Base-by-base conservation (phyloP, 495 filamentous ascomycete genomes). In the Lineolata rhizophorae region DNA sequence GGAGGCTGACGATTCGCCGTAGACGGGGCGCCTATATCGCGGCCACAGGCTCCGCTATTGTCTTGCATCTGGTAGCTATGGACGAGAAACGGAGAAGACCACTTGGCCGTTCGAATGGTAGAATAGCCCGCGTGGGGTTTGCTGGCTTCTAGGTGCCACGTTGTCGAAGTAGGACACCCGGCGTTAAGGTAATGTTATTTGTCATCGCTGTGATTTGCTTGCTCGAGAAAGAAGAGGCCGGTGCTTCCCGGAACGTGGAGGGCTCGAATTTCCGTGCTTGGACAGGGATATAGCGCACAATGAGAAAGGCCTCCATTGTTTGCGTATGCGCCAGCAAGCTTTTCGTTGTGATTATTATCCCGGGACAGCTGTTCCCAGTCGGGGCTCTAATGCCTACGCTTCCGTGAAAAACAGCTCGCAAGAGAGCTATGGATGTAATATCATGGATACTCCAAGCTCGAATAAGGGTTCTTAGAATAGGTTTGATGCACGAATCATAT, bases 131-230 rank as follows among this genome's bases (percentile, higher is more conserved):
- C n/a, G n/a, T n/a, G n/a, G n/a, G n/a, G n/a, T n/a, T n/a, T n/a
- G n/a, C n/a, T n/a, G n/a, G n/a, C n/a, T n/a, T n/a, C n/a, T 67
- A 27, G 72, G 77, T 60, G 70, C 77, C 9, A 74, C 77, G 72
- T 72, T 78, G 27, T 70, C 65, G 51, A 74, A 76, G 41, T 46
- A 74, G 50, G 74, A 76, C 54, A 60, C 62, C 9, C 68, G 73
- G 50, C 56, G 69, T 5, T 58, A 72, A 47, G 50, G 65, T 70
- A 42, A 47, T n/a, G n/a, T n/a, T n/a, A n/a, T n/a, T n/a, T n/a
- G n/a, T n/a, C n/a, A n/a, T n/a, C n/a, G n/a, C n/a, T n/a, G n/a
- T n/a, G n/a, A n/a, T n/a, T n/a, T n/a, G n/a, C n/a, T n/a, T n/a
- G n/a, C n/a, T n/a, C n/a, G n/a, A n/a, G n/a, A n/a, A n/a, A n/a